phyloP scores from a whole-genome alignment of 192 early-diverging fungal species.

The Coemansia sp. region DNA sequence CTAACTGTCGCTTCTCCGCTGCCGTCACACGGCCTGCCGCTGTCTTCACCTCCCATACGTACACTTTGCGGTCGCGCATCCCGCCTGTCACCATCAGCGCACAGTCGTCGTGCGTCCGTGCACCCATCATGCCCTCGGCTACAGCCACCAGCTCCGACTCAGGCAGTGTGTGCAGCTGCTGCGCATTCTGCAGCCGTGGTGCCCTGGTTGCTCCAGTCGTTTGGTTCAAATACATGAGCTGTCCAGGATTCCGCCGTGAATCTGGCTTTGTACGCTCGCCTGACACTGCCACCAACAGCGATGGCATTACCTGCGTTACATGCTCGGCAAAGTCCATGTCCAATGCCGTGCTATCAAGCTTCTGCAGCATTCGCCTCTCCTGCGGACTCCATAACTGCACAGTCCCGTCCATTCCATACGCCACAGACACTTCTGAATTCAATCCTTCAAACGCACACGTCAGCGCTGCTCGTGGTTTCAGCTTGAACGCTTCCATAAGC shows the following conservation, averaged over 20 bases:
- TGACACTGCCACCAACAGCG: conserved; percentile 20
- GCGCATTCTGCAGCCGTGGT: not conserved
- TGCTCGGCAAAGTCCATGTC: conserved; percentile 26
- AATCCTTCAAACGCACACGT: conserved; percentile 20
- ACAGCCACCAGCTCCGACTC: conserved; percentile 1
- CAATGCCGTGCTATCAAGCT: not conserved
- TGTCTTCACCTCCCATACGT: conserved; percentile 6
- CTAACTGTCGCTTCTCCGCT: not conserved
- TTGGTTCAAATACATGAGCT: conserved; percentile 8
- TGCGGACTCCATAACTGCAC: conserved; percentile 42
- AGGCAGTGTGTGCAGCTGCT: not conserved
- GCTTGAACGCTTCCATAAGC: conserved; percentile 21
- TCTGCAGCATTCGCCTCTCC: not conserved
- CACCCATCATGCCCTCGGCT: conserved; percentile 21
- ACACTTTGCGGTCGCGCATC: conserved; percentile 7
- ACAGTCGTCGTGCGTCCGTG: not conserved
- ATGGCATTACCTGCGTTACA: conserved; percentile 28
- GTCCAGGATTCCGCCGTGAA: not conserved
- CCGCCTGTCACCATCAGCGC: conserved; percentile 34
- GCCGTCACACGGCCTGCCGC: not conserved
- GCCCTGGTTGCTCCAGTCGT: not conserved
- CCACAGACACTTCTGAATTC: conserved; percentile 13
- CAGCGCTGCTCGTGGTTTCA: conserved; percentile 36
- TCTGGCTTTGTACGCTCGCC: conserved; percentile 9
- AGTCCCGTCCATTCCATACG: conserved; percentile 38